phyloP scores from a whole-genome alignment of 148 eudicot genomes.

The Limonium bicolor region DNA sequence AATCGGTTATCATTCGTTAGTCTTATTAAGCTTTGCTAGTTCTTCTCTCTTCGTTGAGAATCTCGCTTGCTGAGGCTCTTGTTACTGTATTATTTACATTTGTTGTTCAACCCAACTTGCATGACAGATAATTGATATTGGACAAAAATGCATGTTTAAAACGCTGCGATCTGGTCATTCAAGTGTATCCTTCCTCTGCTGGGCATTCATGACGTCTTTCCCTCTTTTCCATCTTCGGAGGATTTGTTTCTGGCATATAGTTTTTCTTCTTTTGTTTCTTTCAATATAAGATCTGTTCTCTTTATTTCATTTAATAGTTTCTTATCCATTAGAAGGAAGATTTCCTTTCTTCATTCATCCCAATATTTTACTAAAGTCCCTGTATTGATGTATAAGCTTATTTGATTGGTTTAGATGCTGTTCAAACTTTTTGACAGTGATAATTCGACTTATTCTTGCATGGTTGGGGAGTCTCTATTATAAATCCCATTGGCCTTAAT shows the following conservation, averaged over 20 bases:
- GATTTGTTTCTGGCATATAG: not conserved
- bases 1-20: no score
- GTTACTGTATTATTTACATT: slow-evolving; percentile 9
- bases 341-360: no score
- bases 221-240: not conserved
- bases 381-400: no score
- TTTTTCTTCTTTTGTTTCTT: not conserved
- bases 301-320: no score
- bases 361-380: no score
- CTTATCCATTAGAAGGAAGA: no score
- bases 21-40: no score
- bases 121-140: slow-evolving; percentile 75
- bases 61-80: not conserved
- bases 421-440: not conserved
- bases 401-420: not conserved
- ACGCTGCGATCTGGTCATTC: slow-evolving; percentile 82
- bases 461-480: not conserved
- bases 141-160: slow-evolving; percentile 65
- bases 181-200: slow-evolving; percentile 60
- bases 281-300: not conserved
- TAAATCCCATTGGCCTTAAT: not conserved
- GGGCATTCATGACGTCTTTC: not conserved
- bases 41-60: no score
- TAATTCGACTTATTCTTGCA: slow-evolving; percentile 4
- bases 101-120: no score